These are phyloP conservation scores for Kwoniella bestiolae DNA, from an alignment of 768 basidiomycete genomes.

Conservation along the genomic window DNA sequence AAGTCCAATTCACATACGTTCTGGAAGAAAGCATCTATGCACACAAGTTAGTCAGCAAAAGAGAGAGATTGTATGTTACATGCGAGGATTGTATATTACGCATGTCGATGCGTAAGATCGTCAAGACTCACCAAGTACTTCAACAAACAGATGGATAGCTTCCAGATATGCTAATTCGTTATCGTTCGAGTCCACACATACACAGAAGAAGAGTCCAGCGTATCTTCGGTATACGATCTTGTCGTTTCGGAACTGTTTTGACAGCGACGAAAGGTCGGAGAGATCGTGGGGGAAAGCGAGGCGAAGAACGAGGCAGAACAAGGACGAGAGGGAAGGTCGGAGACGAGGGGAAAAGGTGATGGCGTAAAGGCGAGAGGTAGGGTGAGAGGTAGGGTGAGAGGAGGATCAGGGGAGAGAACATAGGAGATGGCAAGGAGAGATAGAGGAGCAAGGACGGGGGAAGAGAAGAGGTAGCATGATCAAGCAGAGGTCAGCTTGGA, in stretches of 20 bases:
- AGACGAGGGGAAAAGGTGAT: background rate
- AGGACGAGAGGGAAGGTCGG: background rate
- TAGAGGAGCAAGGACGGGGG: no score
- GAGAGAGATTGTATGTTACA: no score
- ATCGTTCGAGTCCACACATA: conserved; percentile 97
- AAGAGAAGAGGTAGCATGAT: no score
- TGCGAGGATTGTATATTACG: background rate
- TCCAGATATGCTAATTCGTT: conserved; percentile 97
- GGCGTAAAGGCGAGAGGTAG: background rate
- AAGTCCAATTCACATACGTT: conserved; percentile 98
- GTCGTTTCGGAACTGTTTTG: conserved; percentile 86
- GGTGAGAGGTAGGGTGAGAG: background rate
- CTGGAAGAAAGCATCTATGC: conserved; percentile 93
- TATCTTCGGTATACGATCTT: conserved; percentile 97
- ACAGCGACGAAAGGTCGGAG: background rate
- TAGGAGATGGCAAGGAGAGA: no score
- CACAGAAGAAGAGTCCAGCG: conserved; percentile 95
- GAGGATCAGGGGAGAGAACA: background rate
- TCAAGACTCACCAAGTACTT: conserved; percentile 77
- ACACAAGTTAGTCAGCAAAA: no score
- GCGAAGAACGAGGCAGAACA: background rate
- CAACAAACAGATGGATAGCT: conserved; percentile 97
- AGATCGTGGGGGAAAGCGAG: background rate
- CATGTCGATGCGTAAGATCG: no score
- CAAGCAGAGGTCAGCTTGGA: no score